Evolutionary conservation across 352 stramenopile genomes (phyloP).

Genomic region (Pythium monospermum): DNA sequence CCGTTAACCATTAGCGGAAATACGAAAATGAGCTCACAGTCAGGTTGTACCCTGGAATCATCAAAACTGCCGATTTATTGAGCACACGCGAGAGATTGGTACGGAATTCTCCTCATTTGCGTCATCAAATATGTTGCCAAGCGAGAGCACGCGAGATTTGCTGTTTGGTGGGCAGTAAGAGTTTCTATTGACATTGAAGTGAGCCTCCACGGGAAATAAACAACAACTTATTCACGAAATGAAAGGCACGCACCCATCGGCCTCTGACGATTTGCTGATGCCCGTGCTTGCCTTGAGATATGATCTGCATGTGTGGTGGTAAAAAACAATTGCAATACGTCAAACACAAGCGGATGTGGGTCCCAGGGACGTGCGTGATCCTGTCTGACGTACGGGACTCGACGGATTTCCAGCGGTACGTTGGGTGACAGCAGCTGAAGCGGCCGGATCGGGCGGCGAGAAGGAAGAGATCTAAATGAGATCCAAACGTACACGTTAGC

Average conservation of each 20-base stretch:
- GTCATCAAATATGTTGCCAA: constrained; percentile 23
- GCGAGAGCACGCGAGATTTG: constrained; percentile 16
- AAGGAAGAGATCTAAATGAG: too few species aligned
- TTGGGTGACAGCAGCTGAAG: constrained; percentile 18
- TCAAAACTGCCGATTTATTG: constrained; percentile 1
- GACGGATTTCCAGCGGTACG: constrained; percentile 6
- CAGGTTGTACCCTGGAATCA: too few species aligned
- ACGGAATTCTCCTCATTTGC: constrained; percentile 10
- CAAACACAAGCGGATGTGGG: too few species aligned
- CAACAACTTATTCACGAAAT: neutral
- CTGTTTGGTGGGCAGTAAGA: neutral
- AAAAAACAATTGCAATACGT: too few species aligned
- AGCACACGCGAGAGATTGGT: constrained; percentile 7
- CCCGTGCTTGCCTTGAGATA: constrained; percentile 16
- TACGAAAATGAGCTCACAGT: neutral
- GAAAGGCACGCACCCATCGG: neutral
- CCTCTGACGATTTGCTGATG: constrained; percentile 5
- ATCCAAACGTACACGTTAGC: neutral
- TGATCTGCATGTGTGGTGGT: too few species aligned
- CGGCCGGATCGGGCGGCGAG: constrained; percentile 6
- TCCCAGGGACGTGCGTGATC: too few species aligned
- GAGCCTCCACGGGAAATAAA: too few species aligned
- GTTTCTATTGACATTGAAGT: too few species aligned
- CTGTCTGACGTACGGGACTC: constrained; percentile 5
- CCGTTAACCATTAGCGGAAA: constrained; percentile 3